Base-by-base conservation (phyloP, 306 rosid genomes). In the Gleditsia sinensis region DNA sequence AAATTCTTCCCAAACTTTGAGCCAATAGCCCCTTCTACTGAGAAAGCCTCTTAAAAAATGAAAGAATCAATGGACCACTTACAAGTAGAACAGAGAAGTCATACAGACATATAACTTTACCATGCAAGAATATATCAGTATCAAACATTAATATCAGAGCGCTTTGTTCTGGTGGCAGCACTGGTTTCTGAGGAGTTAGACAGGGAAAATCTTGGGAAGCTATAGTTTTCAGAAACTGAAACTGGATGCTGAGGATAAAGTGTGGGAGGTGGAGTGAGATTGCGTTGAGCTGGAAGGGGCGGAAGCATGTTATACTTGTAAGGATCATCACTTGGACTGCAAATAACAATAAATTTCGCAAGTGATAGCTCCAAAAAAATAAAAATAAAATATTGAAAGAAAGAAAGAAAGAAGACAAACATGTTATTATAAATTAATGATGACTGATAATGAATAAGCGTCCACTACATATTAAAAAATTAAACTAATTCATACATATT, bases 211-310 rank as follows among this genome's bases (percentile, higher is more conserved):
- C 87, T 85, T 4, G 96, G 85, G 42, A 87, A 81, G 81, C 69
- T 76, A 77, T 82, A 80, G 68, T 75, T 80, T 84, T 85, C 96
- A 32, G 90, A 85, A 42, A 77, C 90, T 8, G 67, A 75, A 77
- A 87, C 86, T 16, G 90, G 92, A 71, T 83, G 90, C 79, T 90
- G 92, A 43, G 92, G 90, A 76, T 90, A 85, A 43, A 85, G 89
- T 0, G 88, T 87, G 30, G 92, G 89, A 6, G 92, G 90, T 6
- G 92, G 89, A 0, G 86, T 84, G 72, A 85, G 89, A 82, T 83
- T 90, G 57, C 82, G 81, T 30, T 88, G 92, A 13, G 89, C 89
- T 14, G 92, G 90, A 67, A 86, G 87, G 24, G 92, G 86, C 17
- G 92, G 92, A 67, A 75, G 83, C 80, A 65, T 25, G 75, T 83